Percentiles rank a stretch among this genome's conserved stretches.
phyloP scores from a whole-genome alignment of 1,139 yeast genomes.

The Saccharomyces hybrid region DNA sequence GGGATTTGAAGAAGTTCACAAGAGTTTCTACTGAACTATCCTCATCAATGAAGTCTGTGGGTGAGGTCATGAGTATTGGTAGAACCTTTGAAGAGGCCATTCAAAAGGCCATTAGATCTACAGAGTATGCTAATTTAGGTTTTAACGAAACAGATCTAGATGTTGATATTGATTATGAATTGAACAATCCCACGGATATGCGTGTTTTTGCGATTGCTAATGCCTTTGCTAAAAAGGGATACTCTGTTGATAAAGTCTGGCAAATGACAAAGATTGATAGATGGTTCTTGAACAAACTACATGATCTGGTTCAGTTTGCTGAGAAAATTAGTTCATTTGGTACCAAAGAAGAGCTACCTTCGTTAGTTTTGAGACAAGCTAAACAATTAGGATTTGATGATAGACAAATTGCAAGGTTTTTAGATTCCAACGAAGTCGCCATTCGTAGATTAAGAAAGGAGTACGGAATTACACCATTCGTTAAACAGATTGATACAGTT shows the following conservation, averaged over 20 bases:
- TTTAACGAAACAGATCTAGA: conserved; percentile 87
- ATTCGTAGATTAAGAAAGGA: conserved; percentile 30
- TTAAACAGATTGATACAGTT: no score
- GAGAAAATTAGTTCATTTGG: conserved; percentile 54
- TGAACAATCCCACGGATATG: conserved; percentile 53
- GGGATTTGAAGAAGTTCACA: conserved; percentile 96
- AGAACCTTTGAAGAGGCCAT: conserved; percentile 97
- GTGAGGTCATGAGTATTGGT: conserved; percentile 98
- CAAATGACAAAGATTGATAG: conserved; percentile 87
- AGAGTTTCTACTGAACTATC: conserved; percentile 84
- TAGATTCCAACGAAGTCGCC: conserved; percentile 87
- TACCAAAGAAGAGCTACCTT: conserved; percentile 54
- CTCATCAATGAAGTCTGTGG: conserved; percentile 97
- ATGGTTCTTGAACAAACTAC: conserved; percentile 91
- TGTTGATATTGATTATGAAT: conserved; percentile 81
- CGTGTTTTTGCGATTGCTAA: conserved; percentile 33
- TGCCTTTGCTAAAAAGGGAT: conserved; percentile 68
- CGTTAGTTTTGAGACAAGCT: conserved; percentile 64
- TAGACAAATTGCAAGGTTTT: conserved; percentile 87
- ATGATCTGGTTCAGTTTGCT: conserved; percentile 64
- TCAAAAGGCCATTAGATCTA: conserved; percentile 95
- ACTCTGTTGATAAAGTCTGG: conserved; percentile 90
- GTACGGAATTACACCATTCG: no score
- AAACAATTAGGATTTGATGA: conserved; percentile 97
- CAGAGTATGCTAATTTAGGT: conserved; percentile 96